phyloP scores from a whole-genome alignment of 306 rosid species.

The Cucumis cinereus region DNA sequence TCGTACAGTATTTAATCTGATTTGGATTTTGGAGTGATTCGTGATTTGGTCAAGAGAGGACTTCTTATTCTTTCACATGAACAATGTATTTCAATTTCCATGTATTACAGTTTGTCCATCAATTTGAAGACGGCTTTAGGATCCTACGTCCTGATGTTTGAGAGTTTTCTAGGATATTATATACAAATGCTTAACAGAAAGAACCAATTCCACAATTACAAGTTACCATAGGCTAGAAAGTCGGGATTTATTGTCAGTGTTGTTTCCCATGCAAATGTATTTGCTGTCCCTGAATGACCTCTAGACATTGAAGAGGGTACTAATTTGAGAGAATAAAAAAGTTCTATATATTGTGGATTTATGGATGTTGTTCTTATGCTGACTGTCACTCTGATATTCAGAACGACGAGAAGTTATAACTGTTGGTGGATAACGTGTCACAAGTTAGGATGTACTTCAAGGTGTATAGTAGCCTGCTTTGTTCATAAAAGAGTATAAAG shows the following conservation, averaged over 20 bases:
- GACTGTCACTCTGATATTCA: not conserved
- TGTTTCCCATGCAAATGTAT: not conserved
- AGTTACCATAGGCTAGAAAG: not conserved
- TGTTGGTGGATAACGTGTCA: not conserved
- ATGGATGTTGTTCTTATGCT: not conserved
- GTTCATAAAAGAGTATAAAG: not conserved
- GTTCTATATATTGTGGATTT: not conserved
- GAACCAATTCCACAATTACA: not conserved
- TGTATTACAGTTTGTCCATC: not conserved
- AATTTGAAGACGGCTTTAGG: not conserved
- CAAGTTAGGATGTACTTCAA: not conserved
- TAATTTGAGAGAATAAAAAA: not conserved
- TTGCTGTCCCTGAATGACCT: not conserved
- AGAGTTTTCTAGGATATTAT: not conserved
- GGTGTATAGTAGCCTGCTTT: not conserved
- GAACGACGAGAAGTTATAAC: not conserved
- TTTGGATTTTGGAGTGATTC: not conserved
- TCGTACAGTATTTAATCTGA: not conserved
- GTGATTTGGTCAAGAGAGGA: not conserved
- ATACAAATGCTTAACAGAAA: not conserved
- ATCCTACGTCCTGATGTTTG: not conserved
- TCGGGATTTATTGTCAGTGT: not conserved
- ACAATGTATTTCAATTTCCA: not conserved
- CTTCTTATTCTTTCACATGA: not conserved
- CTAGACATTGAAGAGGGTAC: not conserved